Evolutionary conservation across 108 stramenopile genomes (phyloP), one percentile per base, ranked within the genome.

Genomic region (Pseudonitzschia multiseries): DNA sequence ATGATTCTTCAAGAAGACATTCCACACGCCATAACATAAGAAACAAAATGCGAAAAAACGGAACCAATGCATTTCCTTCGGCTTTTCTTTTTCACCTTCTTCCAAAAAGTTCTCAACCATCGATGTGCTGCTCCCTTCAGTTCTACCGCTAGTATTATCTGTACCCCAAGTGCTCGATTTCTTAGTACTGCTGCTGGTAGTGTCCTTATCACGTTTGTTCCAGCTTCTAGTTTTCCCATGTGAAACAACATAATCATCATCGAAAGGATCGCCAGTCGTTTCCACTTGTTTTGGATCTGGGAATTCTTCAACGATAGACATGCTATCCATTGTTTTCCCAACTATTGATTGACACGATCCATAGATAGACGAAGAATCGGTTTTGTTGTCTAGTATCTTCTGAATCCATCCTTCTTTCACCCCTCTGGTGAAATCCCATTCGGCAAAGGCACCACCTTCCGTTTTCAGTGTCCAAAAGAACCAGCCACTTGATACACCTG

Each of bases 401-500:
- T 84, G 87, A 32, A 92, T 77, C 90, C 90, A 92, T 44, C 90
- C 90, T 72, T 92, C 87, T 42, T 54, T 46, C 33, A 88, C 24
- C 3, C 87, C 90, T 20, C 83, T 77, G 54, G 86, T 73, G 61
- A 77, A 92, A 70, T 92, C 84, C 87, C 87, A 92, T 81, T 92
- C 90, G 5, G 83, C 84, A 75, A 87, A 88, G 22, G 74, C 86
- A 0, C 74, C 84, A 10, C 79, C 81, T 76, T 89, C 88, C 69
- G 73, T 86, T 70, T 89, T 86, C 27, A 83, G 72, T 21, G 79
- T 89, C 84, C 83, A 89, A 61, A 70, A 92, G 68, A 92, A 92
- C 90, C 90, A 92, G 14, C 84, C 90, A 53, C 74, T 71, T 9
- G 76, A 77, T 4, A 67, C 68, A 18, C 81, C 83, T 6, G 29